Evolutionary conservation across 2,329 filamentous ascomycete species (phyloP).

Genomic region (Simplicillium aogashimaense): DNA sequence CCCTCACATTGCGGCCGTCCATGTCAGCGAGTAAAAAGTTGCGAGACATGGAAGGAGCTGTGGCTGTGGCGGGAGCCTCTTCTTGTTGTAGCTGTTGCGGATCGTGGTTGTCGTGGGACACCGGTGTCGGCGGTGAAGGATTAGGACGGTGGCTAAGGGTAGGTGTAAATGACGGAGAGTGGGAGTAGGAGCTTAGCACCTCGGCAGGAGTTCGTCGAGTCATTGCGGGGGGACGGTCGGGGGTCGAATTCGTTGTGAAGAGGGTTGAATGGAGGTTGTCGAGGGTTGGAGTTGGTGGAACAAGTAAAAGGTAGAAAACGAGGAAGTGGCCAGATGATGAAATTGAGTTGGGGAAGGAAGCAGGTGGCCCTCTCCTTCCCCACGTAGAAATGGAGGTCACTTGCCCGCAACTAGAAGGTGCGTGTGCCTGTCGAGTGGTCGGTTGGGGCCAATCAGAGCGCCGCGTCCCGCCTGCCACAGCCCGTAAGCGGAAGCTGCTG

Average conservation of each 20-base stretch:
- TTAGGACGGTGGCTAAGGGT: conserved; percentile 11
- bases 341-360: neutral
- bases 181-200: conserved; percentile 27
- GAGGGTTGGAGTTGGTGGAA: neutral
- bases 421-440: too few relatives aligned
- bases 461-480: too few relatives aligned
- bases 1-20: conserved; percentile 21
- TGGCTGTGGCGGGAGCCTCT: conserved; percentile 1
- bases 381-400: too few relatives aligned
- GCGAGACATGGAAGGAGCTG: conserved; percentile 4
- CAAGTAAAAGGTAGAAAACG: conserved; percentile 4
- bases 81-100: neutral
- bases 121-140: conserved; percentile 8
- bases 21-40: conserved; percentile 40
- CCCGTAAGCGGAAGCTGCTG: too few relatives aligned
- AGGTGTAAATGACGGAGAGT: conserved; percentile 32
- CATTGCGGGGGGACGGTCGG: too few relatives aligned
- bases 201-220: conserved; percentile 31
- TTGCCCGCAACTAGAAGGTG: too few relatives aligned
- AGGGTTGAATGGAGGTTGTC: too few relatives aligned
- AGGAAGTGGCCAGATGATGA: neutral
- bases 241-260: too few relatives aligned
- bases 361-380: too few relatives aligned
- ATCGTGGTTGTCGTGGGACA: conserved; percentile 10
- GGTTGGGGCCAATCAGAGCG: too few relatives aligned